phyloP scores from a whole-genome alignment of 177 flowering plant genomes.

The Tripterygium wilfordii region DNA sequence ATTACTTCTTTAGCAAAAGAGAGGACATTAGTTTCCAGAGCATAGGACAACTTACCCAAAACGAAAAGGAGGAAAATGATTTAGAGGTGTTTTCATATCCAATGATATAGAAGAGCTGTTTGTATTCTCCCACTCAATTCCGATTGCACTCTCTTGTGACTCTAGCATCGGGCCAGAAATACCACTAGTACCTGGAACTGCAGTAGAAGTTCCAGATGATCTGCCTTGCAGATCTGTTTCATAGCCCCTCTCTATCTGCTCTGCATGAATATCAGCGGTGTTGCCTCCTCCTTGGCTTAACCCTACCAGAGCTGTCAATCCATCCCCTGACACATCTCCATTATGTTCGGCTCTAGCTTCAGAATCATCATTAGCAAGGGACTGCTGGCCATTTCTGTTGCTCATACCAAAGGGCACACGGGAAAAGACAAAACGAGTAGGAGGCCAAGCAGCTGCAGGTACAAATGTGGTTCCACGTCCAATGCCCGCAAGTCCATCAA shows the following conservation, averaged over 20 bases:
- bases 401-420: slow-evolving; percentile 89
- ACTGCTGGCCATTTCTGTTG: slow-evolving; percentile 69
- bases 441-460: slow-evolving; percentile 73
- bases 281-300: slow-evolving; percentile 72
- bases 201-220: slow-evolving; percentile 33
- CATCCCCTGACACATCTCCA: slow-evolving; percentile 84
- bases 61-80: slow-evolving; percentile 94
- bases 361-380: slow-evolving; percentile 79
- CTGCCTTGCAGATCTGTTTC: slow-evolving; percentile 48
- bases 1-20: too few relatives aligned
- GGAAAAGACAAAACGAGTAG: slow-evolving; percentile 89
- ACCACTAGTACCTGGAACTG: slow-evolving; percentile 44
- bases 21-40: too few relatives aligned
- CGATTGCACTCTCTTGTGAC: slow-evolving; percentile 46
- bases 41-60: slow-evolving; percentile 62
- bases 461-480: slow-evolving; percentile 86
- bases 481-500: slow-evolving; percentile 96
- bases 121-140: slow-evolving; percentile 71
- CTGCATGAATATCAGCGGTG: slow-evolving; percentile 34
- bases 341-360: slow-evolving; percentile 68
- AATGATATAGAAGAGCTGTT: slow-evolving; percentile 61
- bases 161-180: slow-evolving; percentile 62
- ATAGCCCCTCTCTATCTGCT: slow-evolving; percentile 49
- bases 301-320: slow-evolving; percentile 94
- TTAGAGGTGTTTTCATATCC: slow-evolving; percentile 91